Evolutionary conservation across 176 grass and related monocot genomes (phyloP).

Genomic region (Hsuehochloa calcarea): DNA sequence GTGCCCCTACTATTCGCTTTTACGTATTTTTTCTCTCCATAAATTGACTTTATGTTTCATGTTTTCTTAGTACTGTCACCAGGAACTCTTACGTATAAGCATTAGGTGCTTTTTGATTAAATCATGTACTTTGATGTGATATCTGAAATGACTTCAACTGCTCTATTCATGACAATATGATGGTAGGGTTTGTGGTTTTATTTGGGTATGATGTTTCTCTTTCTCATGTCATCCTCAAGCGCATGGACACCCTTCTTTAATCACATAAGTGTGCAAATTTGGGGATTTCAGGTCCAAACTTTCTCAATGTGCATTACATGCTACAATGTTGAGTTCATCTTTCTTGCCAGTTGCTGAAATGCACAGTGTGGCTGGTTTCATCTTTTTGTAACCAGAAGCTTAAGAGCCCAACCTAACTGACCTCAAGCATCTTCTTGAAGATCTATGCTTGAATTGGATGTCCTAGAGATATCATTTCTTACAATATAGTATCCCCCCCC

Average conservation of each 20-base stretch:
- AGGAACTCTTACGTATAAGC: neutral
- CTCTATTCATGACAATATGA: neutral
- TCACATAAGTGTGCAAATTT: neutral
- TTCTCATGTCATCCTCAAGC: neutral
- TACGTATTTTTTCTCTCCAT: neutral
- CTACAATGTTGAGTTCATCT: neutral
- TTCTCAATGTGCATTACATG: neutral
- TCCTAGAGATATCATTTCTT: neutral
- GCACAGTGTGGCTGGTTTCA: neutral
- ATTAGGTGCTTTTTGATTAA: neutral
- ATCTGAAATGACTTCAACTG: neutral
- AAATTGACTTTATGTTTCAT: neutral
- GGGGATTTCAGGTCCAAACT: neutral
- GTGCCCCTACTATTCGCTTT: neutral
- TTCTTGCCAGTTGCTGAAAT: neutral
- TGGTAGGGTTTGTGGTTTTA: neutral
- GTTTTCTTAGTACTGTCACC: neutral
- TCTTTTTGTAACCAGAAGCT: neutral
- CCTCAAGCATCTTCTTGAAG: neutral
- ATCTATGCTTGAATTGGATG: conserved; percentile 26
- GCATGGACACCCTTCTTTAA: neutral
- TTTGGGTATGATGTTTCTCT: neutral
- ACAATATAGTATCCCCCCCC: neutral
- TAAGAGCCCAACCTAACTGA: neutral
- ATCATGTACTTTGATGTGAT: neutral